Conservation (phyloP, 345 rosid species). For the Reutealis trisperma region DNA sequence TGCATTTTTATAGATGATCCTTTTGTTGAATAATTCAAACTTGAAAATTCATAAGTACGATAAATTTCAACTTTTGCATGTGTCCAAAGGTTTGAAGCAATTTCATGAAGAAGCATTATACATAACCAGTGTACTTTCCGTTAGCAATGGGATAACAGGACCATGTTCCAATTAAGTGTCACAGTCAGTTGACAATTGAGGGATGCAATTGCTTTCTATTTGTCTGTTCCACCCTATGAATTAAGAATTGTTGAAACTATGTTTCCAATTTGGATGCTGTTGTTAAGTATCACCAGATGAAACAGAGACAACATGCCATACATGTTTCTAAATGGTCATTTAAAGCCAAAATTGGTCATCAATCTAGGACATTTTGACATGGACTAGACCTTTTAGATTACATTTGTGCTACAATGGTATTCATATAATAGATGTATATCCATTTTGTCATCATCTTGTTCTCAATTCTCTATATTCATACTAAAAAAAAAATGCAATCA, state of each 20-base stretch:
- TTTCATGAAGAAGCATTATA: too few species aligned
- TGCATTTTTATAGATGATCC: too few species aligned
- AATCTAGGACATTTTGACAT: background rate
- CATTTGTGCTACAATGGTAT: background rate
- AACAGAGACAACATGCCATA: background rate
- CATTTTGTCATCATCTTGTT: background rate
- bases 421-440: background rate
- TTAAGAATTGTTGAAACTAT: background rate
- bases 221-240: background rate
- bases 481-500: background rate
- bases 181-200: too few species aligned
- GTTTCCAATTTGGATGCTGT: background rate
- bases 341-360: conserved; percentile 2
- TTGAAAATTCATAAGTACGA: background rate
- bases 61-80: background rate
- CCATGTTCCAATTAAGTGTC: background rate
- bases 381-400: background rate
- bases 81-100: background rate
- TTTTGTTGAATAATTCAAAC: background rate
- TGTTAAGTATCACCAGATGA: background rate
- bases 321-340: background rate
- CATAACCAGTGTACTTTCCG: background rate
- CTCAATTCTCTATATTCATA: background rate
- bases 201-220: too few species aligned
- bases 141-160: background rate